Conservation (phyloP, 768 basidiomycete species). For the Suillus subluteus region DNA sequence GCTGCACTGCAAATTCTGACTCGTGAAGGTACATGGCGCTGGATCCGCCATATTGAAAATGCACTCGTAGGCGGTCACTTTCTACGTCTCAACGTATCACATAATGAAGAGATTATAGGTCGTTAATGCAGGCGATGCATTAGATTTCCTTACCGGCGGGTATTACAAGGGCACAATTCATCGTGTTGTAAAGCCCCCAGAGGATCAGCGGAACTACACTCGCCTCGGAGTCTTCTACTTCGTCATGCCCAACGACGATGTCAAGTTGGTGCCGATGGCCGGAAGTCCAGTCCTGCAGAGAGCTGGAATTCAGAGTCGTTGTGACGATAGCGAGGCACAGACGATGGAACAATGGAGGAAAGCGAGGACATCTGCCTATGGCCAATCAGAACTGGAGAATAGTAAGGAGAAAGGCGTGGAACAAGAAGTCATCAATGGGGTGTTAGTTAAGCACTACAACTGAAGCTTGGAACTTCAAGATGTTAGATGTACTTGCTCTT, state of each 20-base stretch:
- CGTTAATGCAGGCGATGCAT: slow-evolving; percentile 60
- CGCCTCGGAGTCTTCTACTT: slow-evolving; percentile 67
- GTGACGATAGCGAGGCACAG: slow-evolving; percentile 45
- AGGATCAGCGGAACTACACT: slow-evolving; percentile 50
- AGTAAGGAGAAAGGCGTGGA: slow-evolving; percentile 49
- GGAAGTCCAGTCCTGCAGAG: slow-evolving; percentile 54
- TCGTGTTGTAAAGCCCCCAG: slow-evolving; percentile 61
- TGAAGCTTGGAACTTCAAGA: slow-evolving; percentile 35
- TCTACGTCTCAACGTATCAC: neutral
- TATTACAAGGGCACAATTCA: slow-evolving; percentile 64
- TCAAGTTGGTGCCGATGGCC: slow-evolving; percentile 46
- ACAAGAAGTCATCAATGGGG: slow-evolving; percentile 57
- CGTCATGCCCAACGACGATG: slow-evolving; percentile 51
- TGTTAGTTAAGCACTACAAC: slow-evolving; percentile 61
- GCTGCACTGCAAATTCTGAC: slow-evolving; percentile 60
- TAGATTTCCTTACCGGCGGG: slow-evolving; percentile 65
- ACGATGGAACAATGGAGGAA: slow-evolving; percentile 58
- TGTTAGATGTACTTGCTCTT: slow-evolving; percentile 11
- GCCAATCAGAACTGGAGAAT: slow-evolving; percentile 46
- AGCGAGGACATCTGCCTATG: slow-evolving; percentile 55
- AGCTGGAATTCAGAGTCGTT: slow-evolving; percentile 42
- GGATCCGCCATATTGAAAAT: slow-evolving; percentile 61
- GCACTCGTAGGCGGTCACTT: slow-evolving; percentile 45
- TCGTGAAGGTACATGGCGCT: slow-evolving; percentile 55
- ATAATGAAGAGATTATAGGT: slow-evolving; percentile 38